These are phyloP conservation scores for Mucor mucedo DNA, from an alignment of 371 early-diverging fungal species.

Conservation along the genomic window DNA sequence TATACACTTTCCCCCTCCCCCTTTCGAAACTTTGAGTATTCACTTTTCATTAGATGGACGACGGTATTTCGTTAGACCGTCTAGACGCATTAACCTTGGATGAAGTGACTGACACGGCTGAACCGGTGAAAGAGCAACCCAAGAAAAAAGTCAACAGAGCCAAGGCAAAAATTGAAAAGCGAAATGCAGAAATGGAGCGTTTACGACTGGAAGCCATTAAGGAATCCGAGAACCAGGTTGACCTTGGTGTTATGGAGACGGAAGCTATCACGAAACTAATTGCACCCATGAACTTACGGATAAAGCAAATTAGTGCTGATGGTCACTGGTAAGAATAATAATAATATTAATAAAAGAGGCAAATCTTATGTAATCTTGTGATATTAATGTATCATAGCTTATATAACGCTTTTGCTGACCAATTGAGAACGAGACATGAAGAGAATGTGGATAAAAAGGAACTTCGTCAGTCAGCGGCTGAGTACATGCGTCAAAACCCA, in stretches of 20 bases:
- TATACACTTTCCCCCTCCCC: constrained; percentile 9
- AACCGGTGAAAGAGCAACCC: constrained; percentile 13
- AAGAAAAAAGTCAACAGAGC: constrained; percentile 68
- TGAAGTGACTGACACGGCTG: constrained; percentile 24
- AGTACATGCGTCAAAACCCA: constrained; percentile 76
- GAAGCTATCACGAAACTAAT: constrained; percentile 68
- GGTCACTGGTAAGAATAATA: constrained; percentile 80
- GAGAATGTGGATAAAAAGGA: constrained; percentile 57
- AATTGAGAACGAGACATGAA: constrained; percentile 63
- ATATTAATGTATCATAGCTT: constrained; percentile 50
- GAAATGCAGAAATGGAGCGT: constrained; percentile 77
- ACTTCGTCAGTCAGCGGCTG: constrained; percentile 74
- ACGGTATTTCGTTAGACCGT: constrained; percentile 50
- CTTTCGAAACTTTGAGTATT: neutral
- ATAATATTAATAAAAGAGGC: too few species aligned
- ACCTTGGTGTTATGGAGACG: constrained; percentile 76
- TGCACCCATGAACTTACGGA: constrained; percentile 46
- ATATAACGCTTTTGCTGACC: constrained; percentile 89
- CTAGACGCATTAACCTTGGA: constrained; percentile 43
- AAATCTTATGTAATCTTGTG: neutral
- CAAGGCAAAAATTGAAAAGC: constrained; percentile 70
- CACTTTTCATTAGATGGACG: constrained; percentile 21
- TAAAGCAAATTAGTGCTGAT: constrained; percentile 72
- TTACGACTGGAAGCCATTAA: constrained; percentile 77
- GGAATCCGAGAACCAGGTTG: constrained; percentile 79